These are phyloP conservation scores for Glaciozyma martinii DNA, from an alignment of 768 basidiomycete genomes.

Conservation along the genomic window DNA sequence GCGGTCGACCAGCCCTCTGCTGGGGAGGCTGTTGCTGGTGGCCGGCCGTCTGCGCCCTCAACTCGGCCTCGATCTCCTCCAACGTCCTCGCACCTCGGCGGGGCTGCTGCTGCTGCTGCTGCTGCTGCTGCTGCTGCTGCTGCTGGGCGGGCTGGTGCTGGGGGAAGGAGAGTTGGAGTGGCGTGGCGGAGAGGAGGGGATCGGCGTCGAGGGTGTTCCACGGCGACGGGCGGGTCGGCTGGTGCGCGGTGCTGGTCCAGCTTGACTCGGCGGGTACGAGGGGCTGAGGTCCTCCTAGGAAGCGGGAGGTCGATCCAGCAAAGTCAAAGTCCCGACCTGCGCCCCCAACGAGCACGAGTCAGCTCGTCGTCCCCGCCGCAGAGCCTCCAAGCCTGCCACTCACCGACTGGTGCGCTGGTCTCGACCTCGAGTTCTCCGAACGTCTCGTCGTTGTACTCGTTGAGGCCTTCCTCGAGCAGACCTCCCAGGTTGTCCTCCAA, in stretches of 20 bases:
- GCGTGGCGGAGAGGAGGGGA: slow-evolving; percentile 19
- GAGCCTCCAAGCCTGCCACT: slow-evolving; percentile 37
- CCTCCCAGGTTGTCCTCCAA: slow-evolving; percentile 81
- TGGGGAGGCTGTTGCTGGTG: background rate
- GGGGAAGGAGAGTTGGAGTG: background rate
- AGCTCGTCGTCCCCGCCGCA: background rate
- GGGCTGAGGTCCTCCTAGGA: slow-evolving; percentile 20
- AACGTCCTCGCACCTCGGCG: slow-evolving; percentile 31
- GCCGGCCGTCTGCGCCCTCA: slow-evolving; percentile 16
- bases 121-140: background rate
- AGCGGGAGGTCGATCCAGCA: slow-evolving; percentile 40
- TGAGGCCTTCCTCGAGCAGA: slow-evolving; percentile 74
- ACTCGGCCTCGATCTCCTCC: slow-evolving; percentile 39
- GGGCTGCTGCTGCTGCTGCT: slow-evolving; percentile 19
- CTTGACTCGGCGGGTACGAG: background rate
- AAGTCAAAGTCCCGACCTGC: slow-evolving; percentile 90
- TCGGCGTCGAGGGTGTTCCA: slow-evolving; percentile 29
- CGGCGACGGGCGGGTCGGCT: slow-evolving; percentile 1
- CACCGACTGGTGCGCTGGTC: slow-evolving; percentile 48
- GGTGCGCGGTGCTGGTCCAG: slow-evolving; percentile 1
- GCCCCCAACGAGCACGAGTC: background rate
- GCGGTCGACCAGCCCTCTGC: background rate
- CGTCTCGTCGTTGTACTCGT: slow-evolving; percentile 94
- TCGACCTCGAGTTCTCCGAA: slow-evolving; percentile 61
- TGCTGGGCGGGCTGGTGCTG: background rate